phyloP scores from a whole-genome alignment of 2,329 filamentous ascomycete species.

The Nemania diffusa region DNA sequence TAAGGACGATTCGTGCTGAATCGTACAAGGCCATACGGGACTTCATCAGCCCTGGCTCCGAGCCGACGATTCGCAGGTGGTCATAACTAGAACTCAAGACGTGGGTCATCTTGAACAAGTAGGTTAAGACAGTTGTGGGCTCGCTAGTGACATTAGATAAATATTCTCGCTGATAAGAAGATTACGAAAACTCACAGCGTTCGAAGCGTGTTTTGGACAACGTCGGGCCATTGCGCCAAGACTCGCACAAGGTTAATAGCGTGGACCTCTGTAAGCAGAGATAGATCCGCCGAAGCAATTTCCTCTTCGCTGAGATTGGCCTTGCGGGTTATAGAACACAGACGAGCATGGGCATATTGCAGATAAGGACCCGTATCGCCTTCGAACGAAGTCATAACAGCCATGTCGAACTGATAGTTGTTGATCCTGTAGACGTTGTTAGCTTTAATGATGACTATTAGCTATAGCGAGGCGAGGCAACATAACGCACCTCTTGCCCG shows the following conservation, averaged over 20 bases:
- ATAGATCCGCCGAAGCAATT: conserved; percentile 62
- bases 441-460: conserved; percentile 47
- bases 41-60: conserved; percentile 75
- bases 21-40: conserved; percentile 83
- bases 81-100: conserved; percentile 83
- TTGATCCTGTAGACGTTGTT: conserved; percentile 51
- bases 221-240: conserved; percentile 86
- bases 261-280: conserved; percentile 69
- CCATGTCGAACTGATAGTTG: conserved; percentile 73
- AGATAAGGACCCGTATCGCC: conserved; percentile 79
- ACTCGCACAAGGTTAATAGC: conserved; percentile 71
- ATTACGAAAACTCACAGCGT: conserved; percentile 61
- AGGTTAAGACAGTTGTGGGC: conserved; percentile 71
- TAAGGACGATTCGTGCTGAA: conserved; percentile 77
- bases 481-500: conserved; percentile 83
- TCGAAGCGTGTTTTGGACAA: conserved; percentile 83
- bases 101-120: conserved; percentile 78
- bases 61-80: conserved; percentile 82
- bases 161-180: not conserved
- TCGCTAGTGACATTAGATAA: conserved; percentile 56
- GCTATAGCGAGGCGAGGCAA: not conserved
- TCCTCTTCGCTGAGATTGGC: conserved; percentile 54
- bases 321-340: conserved; percentile 59
- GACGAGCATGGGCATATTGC: conserved; percentile 74
- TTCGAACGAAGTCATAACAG: conserved; percentile 78